Base-by-base conservation (phyloP, 352 stramenopile species). In the Phytophthora brassicae region DNA sequence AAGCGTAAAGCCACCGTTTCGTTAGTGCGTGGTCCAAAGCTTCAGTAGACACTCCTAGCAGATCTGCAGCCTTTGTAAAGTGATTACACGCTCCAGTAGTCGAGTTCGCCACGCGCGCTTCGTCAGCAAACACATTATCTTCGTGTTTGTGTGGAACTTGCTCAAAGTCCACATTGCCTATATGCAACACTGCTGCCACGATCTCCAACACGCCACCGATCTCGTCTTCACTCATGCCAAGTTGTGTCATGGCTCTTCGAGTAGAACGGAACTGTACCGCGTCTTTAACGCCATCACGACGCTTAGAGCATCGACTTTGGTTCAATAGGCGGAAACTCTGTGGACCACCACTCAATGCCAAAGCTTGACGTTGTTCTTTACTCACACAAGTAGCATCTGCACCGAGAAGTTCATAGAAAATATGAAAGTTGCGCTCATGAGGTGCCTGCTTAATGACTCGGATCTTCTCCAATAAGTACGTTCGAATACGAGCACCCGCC, bases 391-490 rank as follows among this genome's bases (percentile, higher is more conserved):
- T 60, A 4, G 55, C 58, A 8, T 68, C 64, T 44, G 77, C 75
- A 14, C 77, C 74, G 31, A 90, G 54, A 24, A 96, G 78, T 46
- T 95, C 79, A 70, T 96, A 96, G 54, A 96, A 93, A 53, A 94
- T 85, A 74, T 96, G 88, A 38, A 94, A 96, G 54, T 93, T 94
- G 58, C 86, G 84, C 56, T 96, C 88, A 44, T 87, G 60, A 1
- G 60, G 44, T 2, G 77, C 76, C 60, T 95, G 90, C 47, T 81
- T 84, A 51, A 95, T 88, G 48, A 97, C 76, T 55, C 90, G 83
- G 35, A 96, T 93, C 71, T 98, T 98, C 69, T 99, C 96, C 29
- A 99, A 78, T 26, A 98, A 68, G 54, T 98, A 98, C 26, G 86
- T 96, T 62, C 85, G 83, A 51, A 97, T 94, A 8, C 75, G 77